Percentiles rank a stretch among this genome's conserved stretches.
These are phyloP conservation scores for Hypoxylon lienhwacheense DNA, from an alignment of 495 filamentous ascomycete species.

Conservation along the genomic window DNA sequence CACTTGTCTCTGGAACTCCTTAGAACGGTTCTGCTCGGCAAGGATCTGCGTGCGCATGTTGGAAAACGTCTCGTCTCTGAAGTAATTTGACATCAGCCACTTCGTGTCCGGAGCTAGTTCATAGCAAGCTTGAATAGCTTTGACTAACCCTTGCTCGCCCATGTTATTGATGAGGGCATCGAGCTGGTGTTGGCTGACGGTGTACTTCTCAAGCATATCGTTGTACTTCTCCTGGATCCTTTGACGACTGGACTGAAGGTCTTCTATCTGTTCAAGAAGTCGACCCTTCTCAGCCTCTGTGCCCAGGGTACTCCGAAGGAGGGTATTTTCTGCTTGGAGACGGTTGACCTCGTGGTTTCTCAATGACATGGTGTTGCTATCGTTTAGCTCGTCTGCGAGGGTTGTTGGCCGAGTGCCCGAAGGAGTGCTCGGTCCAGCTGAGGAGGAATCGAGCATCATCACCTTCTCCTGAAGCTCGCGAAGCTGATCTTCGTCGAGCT, in stretches of 20 bases:
- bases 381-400: slow-evolving; percentile 42
- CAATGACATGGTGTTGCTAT: slow-evolving; percentile 32
- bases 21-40: slow-evolving; percentile 43
- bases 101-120: slow-evolving; percentile 32
- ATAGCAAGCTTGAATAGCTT: slow-evolving; percentile 37
- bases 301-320: slow-evolving; percentile 52
- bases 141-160: slow-evolving; percentile 54
- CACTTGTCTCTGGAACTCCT: slow-evolving; percentile 48
- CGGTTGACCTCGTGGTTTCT: slow-evolving; percentile 50
- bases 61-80: slow-evolving; percentile 42
- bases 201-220: slow-evolving; percentile 53
- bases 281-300: slow-evolving; percentile 53
- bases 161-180: slow-evolving; percentile 50
- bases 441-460: slow-evolving; percentile 38
- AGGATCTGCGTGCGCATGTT: slow-evolving; percentile 39
- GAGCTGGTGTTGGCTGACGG: slow-evolving; percentile 54
- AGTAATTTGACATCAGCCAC: slow-evolving; percentile 42
- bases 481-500: slow-evolving; percentile 36
- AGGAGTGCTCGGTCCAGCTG: slow-evolving; percentile 29
- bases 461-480: slow-evolving; percentile 40
- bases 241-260: slow-evolving; percentile 36
- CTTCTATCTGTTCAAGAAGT: slow-evolving; percentile 53
- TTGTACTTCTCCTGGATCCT: slow-evolving; percentile 49
- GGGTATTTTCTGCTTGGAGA: slow-evolving; percentile 56
- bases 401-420: slow-evolving; percentile 22